These are phyloP conservation scores for Akanthomyces dipterigenus DNA, from an alignment of 2,329 filamentous ascomycete species.

Conservation along the genomic window DNA sequence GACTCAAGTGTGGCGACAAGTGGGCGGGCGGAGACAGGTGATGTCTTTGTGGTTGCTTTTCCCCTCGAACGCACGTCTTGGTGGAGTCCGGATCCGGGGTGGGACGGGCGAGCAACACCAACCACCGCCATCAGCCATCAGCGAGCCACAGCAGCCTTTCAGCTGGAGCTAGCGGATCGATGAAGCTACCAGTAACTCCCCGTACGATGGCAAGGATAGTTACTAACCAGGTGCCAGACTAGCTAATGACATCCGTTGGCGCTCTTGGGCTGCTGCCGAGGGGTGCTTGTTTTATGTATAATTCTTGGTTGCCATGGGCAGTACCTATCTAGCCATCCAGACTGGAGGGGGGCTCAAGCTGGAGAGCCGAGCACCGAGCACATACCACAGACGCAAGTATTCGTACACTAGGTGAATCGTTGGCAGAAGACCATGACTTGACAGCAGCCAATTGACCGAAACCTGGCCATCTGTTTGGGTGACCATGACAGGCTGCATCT, in stretches of 20 bases:
- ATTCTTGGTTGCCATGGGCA: background rate
- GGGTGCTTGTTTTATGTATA: background rate
- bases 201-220: too few relatives aligned
- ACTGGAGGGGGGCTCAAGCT: background rate
- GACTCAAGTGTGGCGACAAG: constrained; percentile 11
- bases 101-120: constrained; percentile 12
- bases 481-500: background rate
- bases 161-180: constrained; percentile 2
- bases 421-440: background rate
- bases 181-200: constrained; percentile 1
- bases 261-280: background rate
- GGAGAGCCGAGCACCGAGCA: background rate
- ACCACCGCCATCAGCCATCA: constrained; percentile 12
- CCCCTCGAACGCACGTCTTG: constrained; percentile 23
- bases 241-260: background rate
- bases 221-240: background rate
- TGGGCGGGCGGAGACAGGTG: constrained; percentile 21
- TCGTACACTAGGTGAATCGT: background rate
- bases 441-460: background rate
- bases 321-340: too few relatives aligned
- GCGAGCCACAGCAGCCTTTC: constrained; percentile 8
- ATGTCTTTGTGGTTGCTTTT: constrained; percentile 27
- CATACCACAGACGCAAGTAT: background rate
- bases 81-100: constrained; percentile 30
- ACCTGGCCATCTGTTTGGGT: background rate